Evolutionary conservation across 305 asterid species (phyloP).

Genomic region (Stenogyne calaminthoides): DNA sequence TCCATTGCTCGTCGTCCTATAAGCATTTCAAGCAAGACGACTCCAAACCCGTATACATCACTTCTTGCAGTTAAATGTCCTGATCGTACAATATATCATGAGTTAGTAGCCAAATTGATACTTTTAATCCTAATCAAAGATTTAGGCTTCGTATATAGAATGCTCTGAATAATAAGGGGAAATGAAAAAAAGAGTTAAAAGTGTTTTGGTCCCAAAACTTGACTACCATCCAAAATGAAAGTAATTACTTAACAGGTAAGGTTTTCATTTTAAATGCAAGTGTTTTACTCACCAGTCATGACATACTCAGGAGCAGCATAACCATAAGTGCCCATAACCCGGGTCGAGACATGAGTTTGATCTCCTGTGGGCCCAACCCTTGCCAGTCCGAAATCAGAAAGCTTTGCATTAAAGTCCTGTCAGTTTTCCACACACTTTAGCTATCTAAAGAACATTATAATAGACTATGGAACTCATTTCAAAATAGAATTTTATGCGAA

Average conservation of each 20-base stretch:
- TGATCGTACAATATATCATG: slow-evolving; percentile 25
- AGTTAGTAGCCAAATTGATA: neutral
- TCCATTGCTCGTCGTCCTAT: slow-evolving; percentile 83
- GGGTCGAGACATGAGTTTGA: slow-evolving; percentile 92
- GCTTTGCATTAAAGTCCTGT: slow-evolving; percentile 91
- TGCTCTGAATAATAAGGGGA: neutral
- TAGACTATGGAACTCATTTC: neutral
- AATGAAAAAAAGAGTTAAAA: neutral
- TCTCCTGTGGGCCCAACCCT: slow-evolving; percentile 92
- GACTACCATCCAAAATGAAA: neutral
- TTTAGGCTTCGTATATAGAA: neutral
- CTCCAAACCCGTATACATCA: slow-evolving; percentile 92
- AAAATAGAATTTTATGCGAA: neutral
- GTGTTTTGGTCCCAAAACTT: neutral
- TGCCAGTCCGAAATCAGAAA: slow-evolving; percentile 94
- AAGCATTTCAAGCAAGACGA: slow-evolving; percentile 86
- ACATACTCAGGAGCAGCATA: slow-evolving; percentile 98
- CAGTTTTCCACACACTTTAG: slow-evolving; percentile 24
- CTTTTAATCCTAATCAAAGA: neutral
- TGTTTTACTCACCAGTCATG: slow-evolving; percentile 75
- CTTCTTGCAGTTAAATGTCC: slow-evolving; percentile 87
- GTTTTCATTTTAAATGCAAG: too few relatives aligned
- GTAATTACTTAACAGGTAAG: too few relatives aligned
- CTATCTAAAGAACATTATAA: slow-evolving; percentile 8
- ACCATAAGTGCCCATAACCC: slow-evolving; percentile 95